Percentiles rank a stretch among this genome's conserved stretches.
phyloP scores from a whole-genome alignment of 2,329 filamentous ascomycete species.

The Fusarium scirpi region DNA sequence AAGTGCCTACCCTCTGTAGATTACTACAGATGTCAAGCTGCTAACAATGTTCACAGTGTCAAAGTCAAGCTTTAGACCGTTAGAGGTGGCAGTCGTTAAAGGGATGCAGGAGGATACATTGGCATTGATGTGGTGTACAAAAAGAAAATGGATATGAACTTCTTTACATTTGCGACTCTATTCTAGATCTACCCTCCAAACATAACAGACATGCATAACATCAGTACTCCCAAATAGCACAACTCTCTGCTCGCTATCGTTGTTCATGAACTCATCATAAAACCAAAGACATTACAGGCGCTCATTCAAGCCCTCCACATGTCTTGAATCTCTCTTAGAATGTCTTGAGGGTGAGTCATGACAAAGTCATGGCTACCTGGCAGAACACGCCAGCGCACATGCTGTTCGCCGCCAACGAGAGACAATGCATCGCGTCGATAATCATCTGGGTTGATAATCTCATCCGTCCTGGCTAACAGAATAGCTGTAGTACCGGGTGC shows the following conservation, averaged over 20 bases:
- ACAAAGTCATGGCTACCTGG: slow-evolving; percentile 72
- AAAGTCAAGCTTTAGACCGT: slow-evolving; percentile 68
- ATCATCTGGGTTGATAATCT: slow-evolving; percentile 64
- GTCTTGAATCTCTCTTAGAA: slow-evolving; percentile 60
- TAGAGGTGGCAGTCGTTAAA: slow-evolving; percentile 44
- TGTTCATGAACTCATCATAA: neutral
- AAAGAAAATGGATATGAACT: neutral
- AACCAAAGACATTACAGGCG: neutral
- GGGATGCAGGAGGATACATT: neutral
- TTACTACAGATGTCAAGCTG: neutral
- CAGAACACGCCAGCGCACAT: slow-evolving; percentile 64
- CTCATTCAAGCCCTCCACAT: slow-evolving; percentile 56
- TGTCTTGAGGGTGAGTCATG: slow-evolving; percentile 63
- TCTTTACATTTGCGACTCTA: neutral
- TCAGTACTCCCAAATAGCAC: slow-evolving; percentile 4
- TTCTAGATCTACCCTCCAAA: slow-evolving; percentile 25
- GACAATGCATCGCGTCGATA: slow-evolving; percentile 64
- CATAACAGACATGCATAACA: slow-evolving; percentile 4
- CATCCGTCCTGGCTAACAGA: slow-evolving; percentile 63
- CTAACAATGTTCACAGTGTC: slow-evolving; percentile 60
- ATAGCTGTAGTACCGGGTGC: slow-evolving; percentile 61
- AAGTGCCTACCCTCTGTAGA: slow-evolving; percentile 43
- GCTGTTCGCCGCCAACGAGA: slow-evolving; percentile 62
- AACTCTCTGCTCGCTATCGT: slow-evolving; percentile 23
- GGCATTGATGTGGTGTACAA: neutral